These are phyloP conservation scores for Backusella psychrophila DNA, from an alignment of 192 early-diverging fungal species.

Conservation along the genomic window DNA sequence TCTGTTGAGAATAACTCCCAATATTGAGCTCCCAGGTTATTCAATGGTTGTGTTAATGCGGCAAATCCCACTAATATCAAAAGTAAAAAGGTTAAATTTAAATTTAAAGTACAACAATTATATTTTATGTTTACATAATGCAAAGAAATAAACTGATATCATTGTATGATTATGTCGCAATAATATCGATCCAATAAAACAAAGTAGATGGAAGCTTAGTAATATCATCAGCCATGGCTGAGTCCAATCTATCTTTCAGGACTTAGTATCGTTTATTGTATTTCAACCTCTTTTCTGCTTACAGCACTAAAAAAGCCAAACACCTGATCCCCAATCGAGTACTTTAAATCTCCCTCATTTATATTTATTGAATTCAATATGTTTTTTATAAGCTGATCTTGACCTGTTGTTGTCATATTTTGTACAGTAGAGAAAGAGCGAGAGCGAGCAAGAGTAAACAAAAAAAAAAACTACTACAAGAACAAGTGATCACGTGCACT, in stretches of 20 bases:
- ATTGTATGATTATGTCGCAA: constrained; percentile 39
- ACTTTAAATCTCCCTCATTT: background rate
- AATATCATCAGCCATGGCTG: constrained; percentile 47
- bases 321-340: background rate
- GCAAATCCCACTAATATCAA: constrained; percentile 37
- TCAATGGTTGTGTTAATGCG: constrained; percentile 44
- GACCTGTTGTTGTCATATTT: background rate
- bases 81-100: background rate
- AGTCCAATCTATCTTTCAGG: constrained; percentile 45
- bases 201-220: constrained; percentile 36
- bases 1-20: constrained; percentile 46
- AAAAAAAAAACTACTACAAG: no score
- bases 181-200: constrained; percentile 35
- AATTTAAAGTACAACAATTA: background rate
- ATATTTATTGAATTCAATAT: background rate
- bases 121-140: constrained; percentile 30
- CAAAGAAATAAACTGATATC: constrained; percentile 41
- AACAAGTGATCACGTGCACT: background rate
- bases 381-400: background rate
- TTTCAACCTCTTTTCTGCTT: background rate
- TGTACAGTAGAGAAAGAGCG: background rate
- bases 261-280: background rate
- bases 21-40: constrained; percentile 32
- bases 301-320: background rate
- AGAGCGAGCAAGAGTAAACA: no score